These are phyloP conservation scores for Yamadazyma tumulicola DNA, from an alignment of 805 yeast genomes.

Conservation along the genomic window DNA sequence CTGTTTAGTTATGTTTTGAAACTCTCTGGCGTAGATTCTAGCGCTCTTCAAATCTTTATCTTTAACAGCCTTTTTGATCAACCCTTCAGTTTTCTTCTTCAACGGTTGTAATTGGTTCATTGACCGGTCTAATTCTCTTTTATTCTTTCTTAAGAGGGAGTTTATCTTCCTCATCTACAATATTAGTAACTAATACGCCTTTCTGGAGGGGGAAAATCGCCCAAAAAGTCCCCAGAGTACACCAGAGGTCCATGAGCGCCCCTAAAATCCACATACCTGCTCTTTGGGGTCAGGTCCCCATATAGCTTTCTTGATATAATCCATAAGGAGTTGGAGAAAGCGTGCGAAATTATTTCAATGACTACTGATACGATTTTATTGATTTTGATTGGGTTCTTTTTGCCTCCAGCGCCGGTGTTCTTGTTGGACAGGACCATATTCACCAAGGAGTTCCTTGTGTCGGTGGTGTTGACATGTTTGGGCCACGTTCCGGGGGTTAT, in stretches of 20 bases:
- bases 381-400: slow-evolving; percentile 27
- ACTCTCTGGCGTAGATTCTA: slow-evolving; percentile 75
- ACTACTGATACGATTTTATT: slow-evolving; percentile 22
- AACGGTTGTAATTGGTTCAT: slow-evolving; percentile 54
- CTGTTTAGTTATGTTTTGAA: slow-evolving; percentile 70
- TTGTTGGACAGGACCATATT: slow-evolving; percentile 26
- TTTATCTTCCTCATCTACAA: slow-evolving; percentile 67
- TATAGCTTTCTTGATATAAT: slow-evolving; percentile 76
- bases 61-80: slow-evolving; percentile 73
- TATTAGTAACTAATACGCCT: slow-evolving; percentile 30
- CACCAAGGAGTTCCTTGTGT: slow-evolving; percentile 32
- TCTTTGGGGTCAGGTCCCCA: slow-evolving; percentile 98
- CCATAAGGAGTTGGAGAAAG: slow-evolving; percentile 47
- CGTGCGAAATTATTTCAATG: slow-evolving; percentile 1
- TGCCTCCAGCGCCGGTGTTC: slow-evolving; percentile 40
- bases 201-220: no score
- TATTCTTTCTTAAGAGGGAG: slow-evolving; percentile 74
- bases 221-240: not conserved
- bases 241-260: not conserved
- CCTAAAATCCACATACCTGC: slow-evolving; percentile 44
- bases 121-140: slow-evolving; percentile 79
- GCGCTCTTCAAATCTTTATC: slow-evolving; percentile 76
- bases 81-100: slow-evolving; percentile 71
- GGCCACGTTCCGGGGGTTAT: slow-evolving; percentile 34
- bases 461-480: slow-evolving; percentile 28